phyloP scores from a whole-genome alignment of 129 eudicot genomes.

The Solidago caesia region DNA sequence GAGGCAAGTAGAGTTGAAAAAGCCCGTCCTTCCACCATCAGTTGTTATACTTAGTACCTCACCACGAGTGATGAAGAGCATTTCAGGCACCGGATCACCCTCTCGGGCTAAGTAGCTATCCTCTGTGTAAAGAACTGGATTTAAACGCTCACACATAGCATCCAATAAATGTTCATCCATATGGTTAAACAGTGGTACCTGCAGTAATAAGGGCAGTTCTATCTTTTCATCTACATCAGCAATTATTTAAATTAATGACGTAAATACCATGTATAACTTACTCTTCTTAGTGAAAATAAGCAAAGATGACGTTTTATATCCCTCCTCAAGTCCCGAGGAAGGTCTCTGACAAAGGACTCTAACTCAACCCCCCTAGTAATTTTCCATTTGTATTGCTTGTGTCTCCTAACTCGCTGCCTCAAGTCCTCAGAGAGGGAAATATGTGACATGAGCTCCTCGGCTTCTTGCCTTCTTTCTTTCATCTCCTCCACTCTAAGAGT shows the following conservation, averaged over 20 bases:
- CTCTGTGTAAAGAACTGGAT: conserved; percentile 54
- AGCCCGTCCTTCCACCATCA: conserved; percentile 54
- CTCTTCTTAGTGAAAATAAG: conserved; percentile 52
- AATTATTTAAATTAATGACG: not conserved
- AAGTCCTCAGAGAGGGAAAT: conserved; percentile 58
- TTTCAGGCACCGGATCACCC: conserved; percentile 74
- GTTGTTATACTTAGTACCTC: conserved; percentile 42
- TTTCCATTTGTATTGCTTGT: conserved; percentile 70
- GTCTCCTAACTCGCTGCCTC: conserved; percentile 48
- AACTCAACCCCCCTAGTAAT: conserved; percentile 78
- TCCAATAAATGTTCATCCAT: conserved; percentile 67
- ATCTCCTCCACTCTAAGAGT: conserved; percentile 72
- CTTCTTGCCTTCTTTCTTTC: conserved; percentile 67
- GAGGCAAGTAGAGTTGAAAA: conserved; percentile 46
- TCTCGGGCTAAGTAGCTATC: conserved; percentile 52
- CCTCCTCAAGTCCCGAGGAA: conserved; percentile 67
- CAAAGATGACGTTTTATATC: conserved; percentile 81
- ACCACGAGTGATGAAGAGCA: conserved; percentile 74
- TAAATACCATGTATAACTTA: conserved; percentile 32
- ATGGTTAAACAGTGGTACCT: conserved; percentile 69
- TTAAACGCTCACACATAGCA: conserved; percentile 64
- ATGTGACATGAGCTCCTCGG: conserved; percentile 81
- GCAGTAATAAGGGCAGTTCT: not conserved
- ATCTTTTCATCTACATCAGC: not conserved
- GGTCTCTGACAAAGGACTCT: conserved; percentile 54